A percentile compares a stretch with the other conserved stretches of the same genome.
Conservation (phyloP, 305 asterid species). For the Ajuga reptans region DNA sequence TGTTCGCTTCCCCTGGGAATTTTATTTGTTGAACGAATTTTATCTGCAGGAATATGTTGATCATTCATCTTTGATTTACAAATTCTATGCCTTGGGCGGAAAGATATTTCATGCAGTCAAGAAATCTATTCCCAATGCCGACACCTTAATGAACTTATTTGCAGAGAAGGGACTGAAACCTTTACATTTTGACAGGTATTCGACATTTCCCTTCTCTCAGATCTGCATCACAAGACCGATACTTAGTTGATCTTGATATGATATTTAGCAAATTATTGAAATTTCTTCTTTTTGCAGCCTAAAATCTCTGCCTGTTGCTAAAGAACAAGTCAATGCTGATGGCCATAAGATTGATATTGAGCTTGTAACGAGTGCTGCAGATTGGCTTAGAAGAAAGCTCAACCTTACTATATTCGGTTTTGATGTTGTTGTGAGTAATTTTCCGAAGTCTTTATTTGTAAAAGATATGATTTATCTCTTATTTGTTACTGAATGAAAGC, state of each 20-base stretch:
- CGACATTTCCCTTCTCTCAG: slow-evolving; percentile 2
- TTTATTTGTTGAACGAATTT: slow-evolving; percentile 14
- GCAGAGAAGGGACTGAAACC: slow-evolving; percentile 56
- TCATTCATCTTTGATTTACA: slow-evolving; percentile 76
- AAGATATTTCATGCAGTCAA: slow-evolving; percentile 67
- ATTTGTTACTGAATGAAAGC: background rate
- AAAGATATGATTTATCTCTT: background rate
- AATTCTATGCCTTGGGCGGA: slow-evolving; percentile 80
- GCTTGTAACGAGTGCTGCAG: slow-evolving; percentile 70
- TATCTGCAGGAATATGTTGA: slow-evolving; percentile 83
- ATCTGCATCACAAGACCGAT: background rate
- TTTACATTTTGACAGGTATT: slow-evolving; percentile 79
- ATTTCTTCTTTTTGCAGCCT: slow-evolving; percentile 46
- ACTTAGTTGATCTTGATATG: slow-evolving; percentile 3
- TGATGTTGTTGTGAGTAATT: slow-evolving; percentile 76
- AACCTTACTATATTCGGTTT: slow-evolving; percentile 86
- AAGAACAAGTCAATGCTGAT: slow-evolving; percentile 33
- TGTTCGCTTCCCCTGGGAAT: slow-evolving; percentile 16
- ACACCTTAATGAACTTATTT: slow-evolving; percentile 47
- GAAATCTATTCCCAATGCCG: slow-evolving; percentile 84
- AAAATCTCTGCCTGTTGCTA: slow-evolving; percentile 69
- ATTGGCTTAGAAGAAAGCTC: slow-evolving; percentile 64
- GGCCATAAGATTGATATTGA: slow-evolving; percentile 52
- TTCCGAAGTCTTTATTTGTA: background rate
- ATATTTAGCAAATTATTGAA: slow-evolving; percentile 5